Conservation (phyloP, 164 flowering plant species). For the Santalum album region DNA sequence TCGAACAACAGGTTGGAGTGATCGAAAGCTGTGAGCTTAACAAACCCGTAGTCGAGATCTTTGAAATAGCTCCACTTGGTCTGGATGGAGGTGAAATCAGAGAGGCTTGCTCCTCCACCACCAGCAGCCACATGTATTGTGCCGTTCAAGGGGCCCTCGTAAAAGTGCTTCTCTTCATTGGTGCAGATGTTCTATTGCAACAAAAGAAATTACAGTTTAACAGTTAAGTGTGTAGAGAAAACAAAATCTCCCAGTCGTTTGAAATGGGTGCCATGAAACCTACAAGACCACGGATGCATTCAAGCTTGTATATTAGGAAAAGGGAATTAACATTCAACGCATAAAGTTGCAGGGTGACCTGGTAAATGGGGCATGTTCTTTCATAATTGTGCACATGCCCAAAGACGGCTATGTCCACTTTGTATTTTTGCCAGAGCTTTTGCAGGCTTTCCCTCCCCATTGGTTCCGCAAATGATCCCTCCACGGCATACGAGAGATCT, state of each 20-base stretch:
- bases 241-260: no score
- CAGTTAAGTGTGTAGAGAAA: no score
- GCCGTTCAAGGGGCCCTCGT: constrained; percentile 58
- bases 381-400: constrained; percentile 93
- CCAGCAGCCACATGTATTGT: constrained; percentile 84
- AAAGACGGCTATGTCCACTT: constrained; percentile 80
- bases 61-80: constrained; percentile 65
- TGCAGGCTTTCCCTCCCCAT: constrained; percentile 92
- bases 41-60: constrained; percentile 68
- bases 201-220: no score
- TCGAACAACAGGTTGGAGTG: constrained; percentile 69
- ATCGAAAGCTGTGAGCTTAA: constrained; percentile 79
- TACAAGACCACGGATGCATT: no score
- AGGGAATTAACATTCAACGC: no score
- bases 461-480: constrained; percentile 87
- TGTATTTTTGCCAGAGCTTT: constrained; percentile 89
- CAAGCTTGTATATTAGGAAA: no score
- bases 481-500: constrained; percentile 32
- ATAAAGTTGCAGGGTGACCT: constrained; percentile 31
- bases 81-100: constrained; percentile 36
- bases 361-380: constrained; percentile 86
- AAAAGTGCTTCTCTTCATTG: constrained; percentile 37
- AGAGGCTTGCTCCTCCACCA: constrained; percentile 65
- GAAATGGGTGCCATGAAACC: no score
- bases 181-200: constrained; percentile 69